Evolutionary conservation across 768 basidiomycete species (phyloP).

Genomic region (Leccinum aurantiacum): DNA sequence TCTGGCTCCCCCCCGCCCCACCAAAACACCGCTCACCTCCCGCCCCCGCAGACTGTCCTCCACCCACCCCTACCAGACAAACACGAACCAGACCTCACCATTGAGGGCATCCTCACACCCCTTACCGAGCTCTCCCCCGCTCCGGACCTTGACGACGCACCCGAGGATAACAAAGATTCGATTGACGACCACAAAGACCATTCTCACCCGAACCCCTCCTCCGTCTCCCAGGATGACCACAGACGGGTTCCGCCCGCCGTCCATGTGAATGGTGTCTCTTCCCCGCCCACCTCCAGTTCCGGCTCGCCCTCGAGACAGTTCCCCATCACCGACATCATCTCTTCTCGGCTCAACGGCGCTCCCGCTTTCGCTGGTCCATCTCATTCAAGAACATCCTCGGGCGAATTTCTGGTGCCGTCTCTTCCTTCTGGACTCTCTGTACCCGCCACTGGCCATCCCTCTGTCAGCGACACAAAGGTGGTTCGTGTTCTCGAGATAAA

Average conservation of each 20-base stretch:
- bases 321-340: constrained; percentile 20
- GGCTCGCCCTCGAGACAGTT: constrained; percentile 25
- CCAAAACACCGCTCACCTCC: constrained; percentile 17
- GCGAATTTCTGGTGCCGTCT: constrained; percentile 31
- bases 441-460: constrained; percentile 5
- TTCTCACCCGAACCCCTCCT: constrained; percentile 13
- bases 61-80: constrained; percentile 25
- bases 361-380: constrained; percentile 21
- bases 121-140: constrained; percentile 76
- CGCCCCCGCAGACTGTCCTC: constrained; percentile 19
- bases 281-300: constrained; percentile 18
- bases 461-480: constrained; percentile 43
- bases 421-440: constrained; percentile 27
- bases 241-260: constrained; percentile 19
- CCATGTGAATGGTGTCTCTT: constrained; percentile 25
- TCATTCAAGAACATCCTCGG: constrained; percentile 29
- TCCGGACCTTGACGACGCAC: constrained; percentile 51
- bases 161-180: constrained; percentile 34
- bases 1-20: constrained; percentile 38
- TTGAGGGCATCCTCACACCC: constrained; percentile 52
- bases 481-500: constrained; percentile 66
- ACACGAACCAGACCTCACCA: constrained; percentile 37
- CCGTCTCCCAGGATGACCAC: constrained; percentile 18
- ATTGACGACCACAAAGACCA: constrained; percentile 33
- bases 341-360: constrained; percentile 24